Evolutionary conservation across 345 rosid genomes (phyloP), one percentile per base, ranked within the genome.

Genomic region (Populus alba): DNA sequence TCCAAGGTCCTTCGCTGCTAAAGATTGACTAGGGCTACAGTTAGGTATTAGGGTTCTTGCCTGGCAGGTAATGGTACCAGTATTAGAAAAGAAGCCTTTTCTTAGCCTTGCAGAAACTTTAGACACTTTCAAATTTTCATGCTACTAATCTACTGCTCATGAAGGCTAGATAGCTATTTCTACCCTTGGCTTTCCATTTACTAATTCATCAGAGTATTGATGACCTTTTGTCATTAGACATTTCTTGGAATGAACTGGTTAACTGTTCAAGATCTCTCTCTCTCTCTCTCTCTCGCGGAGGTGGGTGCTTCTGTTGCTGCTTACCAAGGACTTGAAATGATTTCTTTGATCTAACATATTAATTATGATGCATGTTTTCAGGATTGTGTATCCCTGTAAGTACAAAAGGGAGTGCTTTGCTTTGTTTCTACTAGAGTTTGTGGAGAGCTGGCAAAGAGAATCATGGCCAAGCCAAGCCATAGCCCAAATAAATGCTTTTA

Each of bases 321-420:
- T 29, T 18, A 72, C 72, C 38, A 72, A 43, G 71, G 68, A 71
- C 74, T 62, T 74, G 71, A 41, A 71, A 41, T 75, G 22, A 38
- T 38, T 57, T 9, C 51, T 35, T 73, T 41, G 29, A 62, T 78
- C 68, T 11, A 33, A 70, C 59, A 53, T 22, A 77, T 65, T 59
- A 57, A 78, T 27, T 8, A 71, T 53, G 55, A 79, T 78, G 71
- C 80, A 76, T 74, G 55, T 53, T 76, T 77, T 67, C 41, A 72
- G 74, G 78, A 33, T 72, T 77, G n/a, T 72, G 67, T 37, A 57
- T 41, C 49, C 23, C 68, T 77, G 77, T 63, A 67, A 77, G 85
- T 81, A 85, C 80, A 77, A 35, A 82, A 77, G 61, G 23, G 71
- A 35, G 59, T 75, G 81, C 83, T 83, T 87, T 81, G 47, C 47